A percentile compares a stretch with the other conserved stretches of the same genome.
Conservation (phyloP, 2,329 filamentous ascomycete species). For the Colletotrichum echinochloae region DNA sequence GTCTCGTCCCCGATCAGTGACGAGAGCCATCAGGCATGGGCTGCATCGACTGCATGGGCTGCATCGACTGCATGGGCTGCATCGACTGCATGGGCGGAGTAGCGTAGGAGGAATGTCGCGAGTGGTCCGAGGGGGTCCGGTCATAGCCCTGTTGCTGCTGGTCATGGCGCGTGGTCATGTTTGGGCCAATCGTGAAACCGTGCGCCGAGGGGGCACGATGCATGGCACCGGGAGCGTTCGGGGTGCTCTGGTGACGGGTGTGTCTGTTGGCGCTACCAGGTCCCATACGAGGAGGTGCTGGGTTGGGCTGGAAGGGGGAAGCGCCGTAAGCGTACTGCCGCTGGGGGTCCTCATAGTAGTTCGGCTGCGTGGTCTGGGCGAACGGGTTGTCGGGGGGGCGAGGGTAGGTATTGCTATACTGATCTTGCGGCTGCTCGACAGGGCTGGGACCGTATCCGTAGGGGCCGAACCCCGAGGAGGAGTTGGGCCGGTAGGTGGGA, state of each 20-base stretch:
- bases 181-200: slow-evolving; percentile 37
- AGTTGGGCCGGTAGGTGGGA: slow-evolving; percentile 41
- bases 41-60: slow-evolving; percentile 17
- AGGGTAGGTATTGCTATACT: slow-evolving; percentile 42
- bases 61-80: slow-evolving; percentile 35
- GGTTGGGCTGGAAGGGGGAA: slow-evolving; percentile 30
- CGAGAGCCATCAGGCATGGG: slow-evolving; percentile 30
- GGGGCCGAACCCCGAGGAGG: slow-evolving; percentile 36
- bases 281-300: slow-evolving; percentile 17
- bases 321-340: slow-evolving; percentile 41
- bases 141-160: slow-evolving; percentile 37
- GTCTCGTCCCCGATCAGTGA: slow-evolving; percentile 34
- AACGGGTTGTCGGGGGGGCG: slow-evolving; percentile 37
- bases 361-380: slow-evolving; percentile 32
- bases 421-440: slow-evolving; percentile 33
- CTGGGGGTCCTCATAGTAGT: slow-evolving; percentile 44
- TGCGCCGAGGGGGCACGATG: slow-evolving; percentile 37
- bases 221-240: slow-evolving; percentile 41
- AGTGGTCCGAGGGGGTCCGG: slow-evolving; percentile 27
- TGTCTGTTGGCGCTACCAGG: slow-evolving; percentile 43
- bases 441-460: slow-evolving; percentile 36
- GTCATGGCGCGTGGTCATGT: slow-evolving; percentile 30
- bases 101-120: slow-evolving; percentile 24
- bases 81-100: slow-evolving; percentile 31
- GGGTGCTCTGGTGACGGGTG: slow-evolving; percentile 49